These are phyloP conservation scores for Termitomyces sp. DNA, from an alignment of 768 basidiomycete genomes.

Conservation along the genomic window DNA sequence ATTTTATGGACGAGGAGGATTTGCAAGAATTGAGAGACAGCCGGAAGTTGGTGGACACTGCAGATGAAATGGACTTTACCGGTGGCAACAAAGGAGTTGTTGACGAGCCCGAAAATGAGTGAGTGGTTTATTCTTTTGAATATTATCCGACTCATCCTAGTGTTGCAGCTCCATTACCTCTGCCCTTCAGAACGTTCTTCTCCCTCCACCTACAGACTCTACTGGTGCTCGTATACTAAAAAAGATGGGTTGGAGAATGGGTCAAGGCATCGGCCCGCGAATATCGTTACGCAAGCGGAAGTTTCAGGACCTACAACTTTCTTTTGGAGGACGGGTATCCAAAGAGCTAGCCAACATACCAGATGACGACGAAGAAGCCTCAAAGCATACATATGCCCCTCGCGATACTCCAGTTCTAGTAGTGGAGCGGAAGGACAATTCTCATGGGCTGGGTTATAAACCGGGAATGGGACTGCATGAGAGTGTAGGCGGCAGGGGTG, in stretches of 20 bases:
- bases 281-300: constrained; percentile 74
- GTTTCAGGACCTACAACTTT: constrained; percentile 60
- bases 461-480: constrained; percentile 64
- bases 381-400: constrained; percentile 84
- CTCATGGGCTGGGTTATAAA: constrained; percentile 81
- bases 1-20: constrained; percentile 99
- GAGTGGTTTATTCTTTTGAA: constrained; percentile 25
- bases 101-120: constrained; percentile 56
- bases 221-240: constrained; percentile 82
- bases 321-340: constrained; percentile 27
- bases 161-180: constrained; percentile 55
- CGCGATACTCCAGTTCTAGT: constrained; percentile 68
- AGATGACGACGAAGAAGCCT: constrained; percentile 77
- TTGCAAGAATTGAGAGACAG: constrained; percentile 77
- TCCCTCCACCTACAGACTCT: constrained; percentile 76
- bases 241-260: constrained; percentile 94
- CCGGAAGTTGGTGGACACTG: constrained; percentile 72
- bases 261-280: constrained; percentile 92
- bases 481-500: constrained; percentile 41
- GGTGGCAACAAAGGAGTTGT: constrained; percentile 49
- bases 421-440: constrained; percentile 70
- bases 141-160: constrained; percentile 3
- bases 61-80: constrained; percentile 72
- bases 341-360: constrained; percentile 36
- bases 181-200: constrained; percentile 62